Conservation (phyloP, 2,329 filamentous ascomycete genomes). For the Botrytis galanthina region DNA sequence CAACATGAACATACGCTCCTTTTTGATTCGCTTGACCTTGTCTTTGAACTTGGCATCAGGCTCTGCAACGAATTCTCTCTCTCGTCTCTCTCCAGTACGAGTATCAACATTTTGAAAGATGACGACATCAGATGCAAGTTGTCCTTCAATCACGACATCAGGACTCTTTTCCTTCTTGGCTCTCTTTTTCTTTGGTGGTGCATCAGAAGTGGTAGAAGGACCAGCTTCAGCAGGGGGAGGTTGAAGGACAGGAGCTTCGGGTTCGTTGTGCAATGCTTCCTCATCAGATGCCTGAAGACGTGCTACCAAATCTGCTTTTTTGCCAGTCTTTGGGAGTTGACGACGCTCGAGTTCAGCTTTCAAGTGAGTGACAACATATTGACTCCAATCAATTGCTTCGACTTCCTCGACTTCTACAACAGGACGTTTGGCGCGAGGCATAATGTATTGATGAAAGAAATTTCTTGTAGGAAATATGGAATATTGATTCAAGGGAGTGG, state of each 20-base stretch:
- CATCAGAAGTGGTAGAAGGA: constrained; percentile 1
- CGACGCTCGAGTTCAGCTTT: constrained; percentile 71
- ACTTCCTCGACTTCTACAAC: constrained; percentile 1
- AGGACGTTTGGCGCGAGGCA: constrained; percentile 13
- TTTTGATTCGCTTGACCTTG: constrained; percentile 25
- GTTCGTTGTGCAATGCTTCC: not conserved
- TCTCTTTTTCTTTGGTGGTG: constrained; percentile 18
- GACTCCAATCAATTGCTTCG: constrained; percentile 42
- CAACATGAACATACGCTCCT: constrained; percentile 31
- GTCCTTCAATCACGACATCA: constrained; percentile 23
- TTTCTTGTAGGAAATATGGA: not conserved
- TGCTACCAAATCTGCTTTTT: constrained; percentile 69
- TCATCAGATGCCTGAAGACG: constrained; percentile 49
- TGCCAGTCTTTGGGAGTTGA: constrained; percentile 62
- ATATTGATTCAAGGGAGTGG: not conserved
- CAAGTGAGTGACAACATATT: constrained; percentile 68
- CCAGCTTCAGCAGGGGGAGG: not conserved
- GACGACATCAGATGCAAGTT: constrained; percentile 22
- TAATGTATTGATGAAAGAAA: not conserved
- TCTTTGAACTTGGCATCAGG: constrained; percentile 27
- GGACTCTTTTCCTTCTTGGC: constrained; percentile 17
- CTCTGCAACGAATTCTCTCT: constrained; percentile 22
- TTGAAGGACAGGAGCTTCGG: not conserved
- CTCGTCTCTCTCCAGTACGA: constrained; percentile 23
- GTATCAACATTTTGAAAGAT: constrained; percentile 8